These are phyloP conservation scores for Oryza nivara DNA, from an alignment of 176 grass and related monocot species.

Conservation along the genomic window DNA sequence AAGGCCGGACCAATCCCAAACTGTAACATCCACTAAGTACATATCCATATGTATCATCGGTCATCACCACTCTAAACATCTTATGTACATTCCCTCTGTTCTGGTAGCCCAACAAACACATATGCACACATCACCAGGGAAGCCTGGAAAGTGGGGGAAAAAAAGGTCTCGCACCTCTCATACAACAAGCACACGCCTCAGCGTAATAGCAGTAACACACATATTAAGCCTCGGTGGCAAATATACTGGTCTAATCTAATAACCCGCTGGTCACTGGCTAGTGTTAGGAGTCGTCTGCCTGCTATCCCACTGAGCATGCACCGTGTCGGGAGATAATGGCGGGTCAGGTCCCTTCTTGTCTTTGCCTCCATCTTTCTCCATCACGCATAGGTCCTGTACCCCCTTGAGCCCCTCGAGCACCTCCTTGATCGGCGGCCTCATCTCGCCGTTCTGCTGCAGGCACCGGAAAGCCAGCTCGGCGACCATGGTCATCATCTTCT, in stretches of 20 bases:
- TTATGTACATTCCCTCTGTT: conserved; percentile 39
- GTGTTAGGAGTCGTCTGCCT: conserved; percentile 68
- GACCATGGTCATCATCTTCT: conserved; percentile 84
- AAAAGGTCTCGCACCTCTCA: neutral
- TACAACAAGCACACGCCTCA: conserved; percentile 9
- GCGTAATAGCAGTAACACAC: neutral
- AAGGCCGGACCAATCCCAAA: too few relatives aligned
- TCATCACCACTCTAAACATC: conserved; percentile 2
- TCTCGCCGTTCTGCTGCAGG: conserved; percentile 84
- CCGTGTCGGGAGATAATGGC: conserved; percentile 60
- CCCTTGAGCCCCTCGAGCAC: conserved; percentile 68
- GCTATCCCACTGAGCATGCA: conserved; percentile 67
- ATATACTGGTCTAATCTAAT: conserved; percentile 18
- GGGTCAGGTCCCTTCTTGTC: conserved; percentile 39
- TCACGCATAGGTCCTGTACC: conserved; percentile 44
- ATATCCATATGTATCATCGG: neutral
- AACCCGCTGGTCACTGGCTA: conserved; percentile 41
- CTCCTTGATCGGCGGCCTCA: conserved; percentile 87
- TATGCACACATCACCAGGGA: conserved; percentile 44
- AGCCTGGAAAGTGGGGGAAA: conserved; percentile 8
- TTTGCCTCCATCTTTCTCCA: conserved; percentile 40
- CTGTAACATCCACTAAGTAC: neutral
- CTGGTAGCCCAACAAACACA: conserved; percentile 30
- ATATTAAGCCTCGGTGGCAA: neutral
- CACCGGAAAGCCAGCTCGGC: conserved; percentile 94